A percentile compares a stretch with the other conserved stretches of the same genome.
These are phyloP conservation scores for Juglanconis juglandina DNA, from an alignment of 2,329 filamentous ascomycete genomes.

Conservation along the genomic window DNA sequence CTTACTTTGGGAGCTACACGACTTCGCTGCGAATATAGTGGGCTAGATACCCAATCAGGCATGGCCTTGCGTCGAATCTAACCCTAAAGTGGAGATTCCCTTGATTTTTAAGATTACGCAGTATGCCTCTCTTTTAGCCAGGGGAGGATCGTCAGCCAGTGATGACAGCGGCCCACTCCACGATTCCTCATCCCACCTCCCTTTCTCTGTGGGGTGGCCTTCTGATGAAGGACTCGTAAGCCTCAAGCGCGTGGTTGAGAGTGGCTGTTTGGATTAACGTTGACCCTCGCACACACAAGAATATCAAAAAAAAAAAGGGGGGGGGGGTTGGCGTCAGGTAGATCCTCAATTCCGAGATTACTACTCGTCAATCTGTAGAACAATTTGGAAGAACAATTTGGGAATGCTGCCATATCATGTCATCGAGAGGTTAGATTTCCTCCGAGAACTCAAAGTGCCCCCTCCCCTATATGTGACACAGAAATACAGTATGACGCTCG, in stretches of 20 bases:
- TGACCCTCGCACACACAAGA: too few species aligned
- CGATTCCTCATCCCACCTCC: neutral
- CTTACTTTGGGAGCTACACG: too few species aligned
- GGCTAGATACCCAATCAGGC: neutral
- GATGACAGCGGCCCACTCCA: neutral
- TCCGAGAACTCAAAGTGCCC: too few species aligned
- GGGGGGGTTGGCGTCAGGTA: neutral
- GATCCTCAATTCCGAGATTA: neutral
- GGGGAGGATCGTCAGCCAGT: slow-evolving; percentile 7
- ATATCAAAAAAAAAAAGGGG: neutral
- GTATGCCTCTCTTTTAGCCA: slow-evolving; percentile 2
- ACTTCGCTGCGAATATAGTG: neutral
- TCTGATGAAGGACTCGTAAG: slow-evolving; percentile 16
- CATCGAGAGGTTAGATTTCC: too few species aligned
- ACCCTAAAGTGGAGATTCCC: neutral
- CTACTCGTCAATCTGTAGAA: neutral
- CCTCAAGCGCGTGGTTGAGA: neutral
- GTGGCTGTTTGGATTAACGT: neutral
- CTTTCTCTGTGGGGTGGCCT: neutral
- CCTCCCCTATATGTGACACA: neutral
- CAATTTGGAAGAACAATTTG: too few species aligned
- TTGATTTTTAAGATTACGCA: slow-evolving; percentile 11
- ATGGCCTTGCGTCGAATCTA: neutral
- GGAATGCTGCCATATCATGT: neutral
- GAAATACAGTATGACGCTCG: neutral